These are phyloP conservation scores for Aureobasidium zeae DNA, from an alignment of 2,329 filamentous ascomycete genomes.

Conservation along the genomic window DNA sequence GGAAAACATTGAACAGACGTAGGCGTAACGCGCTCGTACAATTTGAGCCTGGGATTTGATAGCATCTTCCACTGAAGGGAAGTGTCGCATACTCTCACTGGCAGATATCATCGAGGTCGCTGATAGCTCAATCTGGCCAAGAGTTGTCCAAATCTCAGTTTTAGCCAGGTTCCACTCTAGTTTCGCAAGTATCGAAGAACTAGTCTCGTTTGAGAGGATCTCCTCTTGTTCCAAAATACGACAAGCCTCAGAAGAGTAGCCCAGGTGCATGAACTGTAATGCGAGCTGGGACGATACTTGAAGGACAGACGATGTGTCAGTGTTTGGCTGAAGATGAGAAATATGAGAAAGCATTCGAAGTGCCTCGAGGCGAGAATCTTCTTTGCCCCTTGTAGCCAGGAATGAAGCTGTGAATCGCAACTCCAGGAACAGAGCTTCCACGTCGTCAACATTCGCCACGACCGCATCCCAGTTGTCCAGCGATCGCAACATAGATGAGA, in stretches of 20 bases:
- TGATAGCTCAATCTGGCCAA: not conserved
- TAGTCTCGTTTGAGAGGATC: conserved; percentile 34
- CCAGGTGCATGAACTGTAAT: conserved; percentile 49
- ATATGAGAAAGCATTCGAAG: conserved; percentile 4
- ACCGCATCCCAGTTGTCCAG: conserved; percentile 24
- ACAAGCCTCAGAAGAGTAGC: conserved; percentile 51
- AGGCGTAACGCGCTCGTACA: conserved; percentile 1
- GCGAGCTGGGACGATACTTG: conserved; percentile 31
- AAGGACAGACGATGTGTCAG: not conserved
- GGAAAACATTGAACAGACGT: conserved; percentile 1
- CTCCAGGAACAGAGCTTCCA: conserved; percentile 41
- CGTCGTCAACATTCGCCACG: conserved; percentile 40
- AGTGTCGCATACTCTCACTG: not conserved
- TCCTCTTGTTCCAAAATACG: conserved; percentile 51
- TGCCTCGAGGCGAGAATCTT: conserved; percentile 26
- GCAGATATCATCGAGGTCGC: not conserved
- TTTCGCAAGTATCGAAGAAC: conserved; percentile 36
- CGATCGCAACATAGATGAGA: not conserved
- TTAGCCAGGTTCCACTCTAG: conserved; percentile 41
- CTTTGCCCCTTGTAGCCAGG: conserved; percentile 48
- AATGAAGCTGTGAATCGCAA: conserved; percentile 48
- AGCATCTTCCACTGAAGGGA: not conserved
- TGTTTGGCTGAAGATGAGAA: not conserved
- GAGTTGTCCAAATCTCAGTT: not conserved
- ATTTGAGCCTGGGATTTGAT: not conserved